phyloP scores from a whole-genome alignment of 2,329 filamentous ascomycete genomes.

The Karstenula rhodostoma region DNA sequence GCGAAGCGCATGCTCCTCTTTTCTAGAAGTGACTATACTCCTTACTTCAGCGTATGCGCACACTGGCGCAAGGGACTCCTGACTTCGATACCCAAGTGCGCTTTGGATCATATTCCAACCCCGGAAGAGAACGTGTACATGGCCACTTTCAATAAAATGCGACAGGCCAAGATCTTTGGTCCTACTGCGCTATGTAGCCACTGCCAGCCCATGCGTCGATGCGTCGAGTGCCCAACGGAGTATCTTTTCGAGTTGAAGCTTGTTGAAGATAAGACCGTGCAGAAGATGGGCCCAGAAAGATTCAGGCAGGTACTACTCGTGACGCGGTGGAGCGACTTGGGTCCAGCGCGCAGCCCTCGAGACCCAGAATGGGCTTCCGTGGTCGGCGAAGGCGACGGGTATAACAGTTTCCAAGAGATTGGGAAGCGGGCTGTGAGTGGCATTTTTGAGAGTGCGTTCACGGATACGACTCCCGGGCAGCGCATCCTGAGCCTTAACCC shows the following conservation, averaged over 20 bases:
- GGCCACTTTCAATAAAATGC: slow-evolving; percentile 52
- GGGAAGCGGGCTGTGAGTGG: slow-evolving; percentile 65
- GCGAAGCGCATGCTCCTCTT: slow-evolving; percentile 65
- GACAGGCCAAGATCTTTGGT: slow-evolving; percentile 48
- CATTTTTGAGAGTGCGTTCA: slow-evolving; percentile 65
- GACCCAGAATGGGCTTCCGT: slow-evolving; percentile 63
- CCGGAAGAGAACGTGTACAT: slow-evolving; percentile 42
- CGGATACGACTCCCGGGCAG: slow-evolving; percentile 65
- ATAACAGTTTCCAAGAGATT: slow-evolving; percentile 63
- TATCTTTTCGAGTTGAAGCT: slow-evolving; percentile 69
- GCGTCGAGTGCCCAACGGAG: slow-evolving; percentile 68
- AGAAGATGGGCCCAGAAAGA: slow-evolving; percentile 49
- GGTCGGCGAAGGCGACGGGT: slow-evolving; percentile 51
- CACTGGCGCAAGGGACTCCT: slow-evolving; percentile 70
- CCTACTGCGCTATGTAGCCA: slow-evolving; percentile 62
- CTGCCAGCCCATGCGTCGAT: slow-evolving; percentile 67
- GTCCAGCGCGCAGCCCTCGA: slow-evolving; percentile 58
- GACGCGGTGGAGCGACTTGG: slow-evolving; percentile 69
- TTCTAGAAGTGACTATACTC: slow-evolving; percentile 66
- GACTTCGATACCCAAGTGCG: slow-evolving; percentile 68
- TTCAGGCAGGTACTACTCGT: slow-evolving; percentile 69
- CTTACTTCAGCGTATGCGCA: slow-evolving; percentile 68
- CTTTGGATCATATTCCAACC: slow-evolving; percentile 64
- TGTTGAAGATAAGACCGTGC: slow-evolving; percentile 60
- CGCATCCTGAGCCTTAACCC: slow-evolving; percentile 67